These are phyloP conservation scores for Jacaranda copaia DNA, from an alignment of 257 asterid species.

Conservation along the genomic window DNA sequence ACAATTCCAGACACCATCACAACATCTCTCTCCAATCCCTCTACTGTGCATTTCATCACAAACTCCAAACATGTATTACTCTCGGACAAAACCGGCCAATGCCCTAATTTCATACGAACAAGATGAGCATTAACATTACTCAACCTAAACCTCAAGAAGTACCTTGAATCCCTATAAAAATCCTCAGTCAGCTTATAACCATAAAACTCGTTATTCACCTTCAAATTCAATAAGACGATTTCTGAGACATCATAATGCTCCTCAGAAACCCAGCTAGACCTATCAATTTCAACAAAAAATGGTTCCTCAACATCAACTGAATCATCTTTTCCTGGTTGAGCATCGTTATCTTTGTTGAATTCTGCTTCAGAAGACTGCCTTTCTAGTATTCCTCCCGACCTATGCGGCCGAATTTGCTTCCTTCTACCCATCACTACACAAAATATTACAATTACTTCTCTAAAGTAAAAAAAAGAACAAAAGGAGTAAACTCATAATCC, in stretches of 20 bases:
- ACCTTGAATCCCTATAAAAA: conserved; percentile 54
- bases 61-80: conserved; percentile 60
- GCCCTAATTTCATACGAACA: conserved; percentile 80
- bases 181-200: conserved; percentile 58
- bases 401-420: conserved; percentile 83
- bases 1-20: conserved; percentile 72
- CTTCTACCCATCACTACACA: conserved; percentile 75
- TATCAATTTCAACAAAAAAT: conserved; percentile 66
- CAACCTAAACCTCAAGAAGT: conserved; percentile 70
- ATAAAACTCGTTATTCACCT: conserved; percentile 54
- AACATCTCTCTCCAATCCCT: conserved; percentile 52
- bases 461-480: conserved; percentile 8
- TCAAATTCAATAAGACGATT: conserved; percentile 70
- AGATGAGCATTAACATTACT: conserved; percentile 66
- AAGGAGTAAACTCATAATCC: not conserved
- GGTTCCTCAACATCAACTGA: conserved; percentile 46
- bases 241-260: conserved; percentile 83
- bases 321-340: conserved; percentile 36
- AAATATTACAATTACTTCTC: not conserved
- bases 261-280: conserved; percentile 63
- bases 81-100: conserved; percentile 85
- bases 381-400: conserved; percentile 60
- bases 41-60: conserved; percentile 49
- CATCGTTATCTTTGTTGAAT: conserved; percentile 35
- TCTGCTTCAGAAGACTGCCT: conserved; percentile 44